Evolutionary conservation across 2,329 filamentous ascomycete species (phyloP).

Genomic region (Capronia coronata): DNA sequence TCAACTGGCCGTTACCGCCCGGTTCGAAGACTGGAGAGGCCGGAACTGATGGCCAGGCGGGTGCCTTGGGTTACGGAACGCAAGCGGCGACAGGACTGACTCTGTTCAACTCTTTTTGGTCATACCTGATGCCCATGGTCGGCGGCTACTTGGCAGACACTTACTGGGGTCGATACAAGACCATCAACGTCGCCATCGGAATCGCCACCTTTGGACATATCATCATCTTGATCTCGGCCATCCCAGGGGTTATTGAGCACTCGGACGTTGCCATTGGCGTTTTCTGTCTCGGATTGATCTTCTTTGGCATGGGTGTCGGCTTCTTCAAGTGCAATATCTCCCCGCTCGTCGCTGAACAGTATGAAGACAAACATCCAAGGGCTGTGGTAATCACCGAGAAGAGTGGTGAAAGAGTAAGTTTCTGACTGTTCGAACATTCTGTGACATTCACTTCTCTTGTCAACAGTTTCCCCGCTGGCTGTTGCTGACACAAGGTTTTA

Average conservation of each 20-base stretch:
- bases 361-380: conserved; percentile 52
- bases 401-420: conserved; percentile 57
- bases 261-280: conserved; percentile 29
- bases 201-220: conserved; percentile 61
- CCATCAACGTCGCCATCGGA: conserved; percentile 59
- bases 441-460: neutral
- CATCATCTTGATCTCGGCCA: conserved; percentile 59
- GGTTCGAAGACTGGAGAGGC: conserved; percentile 52
- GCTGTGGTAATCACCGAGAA: conserved; percentile 45
- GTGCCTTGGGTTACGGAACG: conserved; percentile 54
- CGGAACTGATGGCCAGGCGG: conserved; percentile 45
- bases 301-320: conserved; percentile 48
- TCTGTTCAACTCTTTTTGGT: conserved; percentile 56
- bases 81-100: conserved; percentile 48
- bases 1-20: conserved; percentile 50
- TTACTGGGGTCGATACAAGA: conserved; percentile 58
- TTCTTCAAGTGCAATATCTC: conserved; percentile 78
- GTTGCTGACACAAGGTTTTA: conserved; percentile 33
- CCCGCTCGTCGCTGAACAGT: conserved; percentile 65
- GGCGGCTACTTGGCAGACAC: conserved; percentile 60
- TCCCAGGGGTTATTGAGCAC: conserved; percentile 49
- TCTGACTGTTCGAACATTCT: conserved; percentile 40
- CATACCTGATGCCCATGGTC: conserved; percentile 54
- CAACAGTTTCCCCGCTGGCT: neutral
- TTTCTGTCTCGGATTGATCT: conserved; percentile 31